A percentile compares a stretch with the other conserved stretches of the same genome.
These are phyloP conservation scores for Yamadazyma atlantica DNA, from an alignment of 1,139 yeast genomes.

Conservation along the genomic window DNA sequence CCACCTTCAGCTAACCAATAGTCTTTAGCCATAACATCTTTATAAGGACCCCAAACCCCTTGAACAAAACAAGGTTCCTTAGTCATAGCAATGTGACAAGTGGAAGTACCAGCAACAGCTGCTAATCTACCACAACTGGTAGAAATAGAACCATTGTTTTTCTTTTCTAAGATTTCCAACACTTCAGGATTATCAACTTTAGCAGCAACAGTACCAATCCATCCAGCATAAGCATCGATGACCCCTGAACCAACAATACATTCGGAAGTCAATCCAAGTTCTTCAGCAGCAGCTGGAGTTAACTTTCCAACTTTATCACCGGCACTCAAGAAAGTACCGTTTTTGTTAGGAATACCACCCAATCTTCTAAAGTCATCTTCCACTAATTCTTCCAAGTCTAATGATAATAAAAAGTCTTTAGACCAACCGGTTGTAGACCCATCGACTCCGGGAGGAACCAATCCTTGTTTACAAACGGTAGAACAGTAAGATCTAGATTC, in stretches of 20 bases:
- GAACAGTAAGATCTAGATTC: slow-evolving; percentile 89
- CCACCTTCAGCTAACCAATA: slow-evolving; percentile 99
- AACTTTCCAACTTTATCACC: slow-evolving; percentile 85
- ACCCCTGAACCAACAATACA: slow-evolving; percentile 94
- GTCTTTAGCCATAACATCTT: slow-evolving; percentile 85
- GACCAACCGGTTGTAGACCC: slow-evolving; percentile 90
- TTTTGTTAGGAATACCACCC: slow-evolving; percentile 79
- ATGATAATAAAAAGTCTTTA: slow-evolving; percentile 60
- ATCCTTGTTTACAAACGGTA: slow-evolving; percentile 93
- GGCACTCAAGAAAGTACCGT: slow-evolving; percentile 76
- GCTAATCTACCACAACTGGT: slow-evolving; percentile 84
- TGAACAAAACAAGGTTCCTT: slow-evolving; percentile 84
- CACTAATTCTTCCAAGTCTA: slow-evolving; percentile 75
- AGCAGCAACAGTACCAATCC: slow-evolving; percentile 98
- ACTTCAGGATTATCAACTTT: slow-evolving; percentile 56
- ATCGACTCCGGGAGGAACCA: slow-evolving; percentile 89
- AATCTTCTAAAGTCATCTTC: slow-evolving; percentile 74
- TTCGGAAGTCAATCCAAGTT: slow-evolving; percentile 74
- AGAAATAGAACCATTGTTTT: slow-evolving; percentile 42
- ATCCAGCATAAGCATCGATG: slow-evolving; percentile 97
- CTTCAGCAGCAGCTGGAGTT: slow-evolving; percentile 66
- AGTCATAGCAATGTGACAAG: slow-evolving; percentile 91
- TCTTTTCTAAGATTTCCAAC: slow-evolving; percentile 33
- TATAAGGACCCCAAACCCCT: slow-evolving; percentile 99
- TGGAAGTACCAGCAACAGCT: slow-evolving; percentile 97